A percentile compares a stretch with the other conserved stretches of the same genome.
These are phyloP conservation scores for Strigomonas galati DNA, from an alignment of 208 protist genomes.

Conservation along the genomic window DNA sequence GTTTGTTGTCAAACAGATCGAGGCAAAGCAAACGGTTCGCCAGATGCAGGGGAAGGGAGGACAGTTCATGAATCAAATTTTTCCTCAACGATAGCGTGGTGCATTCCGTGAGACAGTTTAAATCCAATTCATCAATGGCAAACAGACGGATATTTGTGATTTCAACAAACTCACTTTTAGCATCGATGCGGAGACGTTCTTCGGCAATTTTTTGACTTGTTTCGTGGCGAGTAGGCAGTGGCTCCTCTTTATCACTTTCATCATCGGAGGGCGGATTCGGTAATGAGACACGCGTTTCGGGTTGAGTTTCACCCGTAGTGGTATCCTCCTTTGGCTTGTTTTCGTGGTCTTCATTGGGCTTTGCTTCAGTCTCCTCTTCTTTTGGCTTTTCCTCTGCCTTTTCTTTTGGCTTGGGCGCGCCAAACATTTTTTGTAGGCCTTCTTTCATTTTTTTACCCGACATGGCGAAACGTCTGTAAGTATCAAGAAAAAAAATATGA, in stretches of 20 bases:
- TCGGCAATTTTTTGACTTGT: neutral
- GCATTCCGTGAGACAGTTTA: slow-evolving; percentile 59
- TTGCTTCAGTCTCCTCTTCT: neutral
- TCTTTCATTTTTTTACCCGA: neutral
- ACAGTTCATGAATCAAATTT: slow-evolving; percentile 87
- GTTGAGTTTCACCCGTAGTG: neutral
- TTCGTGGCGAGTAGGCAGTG: slow-evolving; percentile 1
- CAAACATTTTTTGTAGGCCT: neutral
- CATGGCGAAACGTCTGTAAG: neutral
- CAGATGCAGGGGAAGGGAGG: slow-evolving; percentile 64
- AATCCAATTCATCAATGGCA: slow-evolving; percentile 77
- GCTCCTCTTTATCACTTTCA: neutral
- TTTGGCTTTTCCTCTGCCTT: neutral
- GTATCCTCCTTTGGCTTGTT: no score
- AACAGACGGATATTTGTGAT: slow-evolving; percentile 86
- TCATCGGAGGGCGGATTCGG: neutral
- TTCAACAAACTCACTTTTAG: slow-evolving; percentile 54
- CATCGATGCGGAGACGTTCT: slow-evolving; percentile 50
- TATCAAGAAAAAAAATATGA: no score
- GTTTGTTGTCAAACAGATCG: slow-evolving; percentile 93
- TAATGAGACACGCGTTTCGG: neutral
- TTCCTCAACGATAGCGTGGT: slow-evolving; percentile 74
- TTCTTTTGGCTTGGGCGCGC: neutral
- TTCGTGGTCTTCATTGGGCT: no score
- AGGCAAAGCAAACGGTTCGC: slow-evolving; percentile 60